Conservation (phyloP, 179 eudicot species). For the Spergularia azorica region DNA sequence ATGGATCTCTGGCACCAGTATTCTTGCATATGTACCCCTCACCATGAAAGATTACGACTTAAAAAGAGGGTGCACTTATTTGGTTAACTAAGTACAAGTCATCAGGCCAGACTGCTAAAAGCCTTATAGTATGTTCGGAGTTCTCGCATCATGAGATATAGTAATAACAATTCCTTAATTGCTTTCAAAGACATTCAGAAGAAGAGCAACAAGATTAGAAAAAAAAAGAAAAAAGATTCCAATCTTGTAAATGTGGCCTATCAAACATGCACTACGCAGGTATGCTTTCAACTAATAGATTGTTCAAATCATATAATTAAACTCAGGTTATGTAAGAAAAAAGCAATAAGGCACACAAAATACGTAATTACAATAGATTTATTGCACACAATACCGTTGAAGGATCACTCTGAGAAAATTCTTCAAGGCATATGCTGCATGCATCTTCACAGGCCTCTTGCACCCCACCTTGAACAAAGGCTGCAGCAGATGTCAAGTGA, state of each 20-base stretch:
- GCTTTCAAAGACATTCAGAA: neutral
- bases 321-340: neutral
- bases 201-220: neutral
- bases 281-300: no score
- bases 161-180: neutral
- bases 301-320: neutral
- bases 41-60: neutral
- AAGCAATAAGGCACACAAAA: neutral
- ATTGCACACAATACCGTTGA: slow-evolving; percentile 48
- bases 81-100: neutral
- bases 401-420: slow-evolving; percentile 63
- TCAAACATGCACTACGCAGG: no score
- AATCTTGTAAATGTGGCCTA: no score
- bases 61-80: neutral
- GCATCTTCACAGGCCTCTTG: slow-evolving; percentile 83
- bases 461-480: slow-evolving; percentile 77
- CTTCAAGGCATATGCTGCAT: slow-evolving; percentile 87
- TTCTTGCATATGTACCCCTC: neutral
- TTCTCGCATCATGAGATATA: neutral
- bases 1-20: neutral
- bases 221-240: no score
- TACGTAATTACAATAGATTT: neutral
- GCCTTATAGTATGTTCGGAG: no score
- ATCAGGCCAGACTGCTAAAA: neutral
- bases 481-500: slow-evolving; percentile 55